Base-by-base conservation (phyloP, 768 basidiomycete species). In the Lactarius evosmus region DNA sequence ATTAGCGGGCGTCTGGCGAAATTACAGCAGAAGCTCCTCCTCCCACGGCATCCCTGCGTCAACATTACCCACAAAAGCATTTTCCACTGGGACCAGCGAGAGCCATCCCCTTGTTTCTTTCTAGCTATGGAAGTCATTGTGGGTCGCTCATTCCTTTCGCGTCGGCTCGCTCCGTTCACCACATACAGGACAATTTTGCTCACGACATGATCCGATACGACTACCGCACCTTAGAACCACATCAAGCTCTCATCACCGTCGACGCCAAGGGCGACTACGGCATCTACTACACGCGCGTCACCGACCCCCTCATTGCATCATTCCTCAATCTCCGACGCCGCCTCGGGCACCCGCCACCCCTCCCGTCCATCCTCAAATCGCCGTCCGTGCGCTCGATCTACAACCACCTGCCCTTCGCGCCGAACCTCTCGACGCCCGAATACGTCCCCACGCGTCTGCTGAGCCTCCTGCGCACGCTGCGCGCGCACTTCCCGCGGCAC, bases 171-270 rank as follows among this genome's bases (percentile, higher is more conserved):
- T 32, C 34, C 55, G 53, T 50, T 34, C 41, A 61, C 44, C 5
- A 33, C 34, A 14, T 60, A 5, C 59, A 93, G 89, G 96, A 98
- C 75, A 99, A 99, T 74, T 96, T 98, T 70, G 89, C 94, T 1
- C 96, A 98, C 72, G 97, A 99, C 72, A 82, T 96, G 70, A 82
- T 99, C 46, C 90, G 96, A 36, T 98, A 98, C 71, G 89, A 95
- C 72, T 76, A 90, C 51, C 77, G 80, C 30, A 91, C 90, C 2
- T 79, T 93, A 63, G 78, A 87, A 69, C 95, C 97, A 0, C 85
- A 89, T 54, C 95, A 99, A 73, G 91, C 87, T 27, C 69, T 92
- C 16, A 87, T 98, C 19, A 83, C 88, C 14, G 80, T 97, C 67
- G 88, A 93, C 75, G 78, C 81, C 17, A 76, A 84, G 0, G 93